Percentiles rank a stretch among this genome's conserved stretches.
Conservation (phyloP, 805 yeast genomes). For the Hanseniaspora vineae region DNA sequence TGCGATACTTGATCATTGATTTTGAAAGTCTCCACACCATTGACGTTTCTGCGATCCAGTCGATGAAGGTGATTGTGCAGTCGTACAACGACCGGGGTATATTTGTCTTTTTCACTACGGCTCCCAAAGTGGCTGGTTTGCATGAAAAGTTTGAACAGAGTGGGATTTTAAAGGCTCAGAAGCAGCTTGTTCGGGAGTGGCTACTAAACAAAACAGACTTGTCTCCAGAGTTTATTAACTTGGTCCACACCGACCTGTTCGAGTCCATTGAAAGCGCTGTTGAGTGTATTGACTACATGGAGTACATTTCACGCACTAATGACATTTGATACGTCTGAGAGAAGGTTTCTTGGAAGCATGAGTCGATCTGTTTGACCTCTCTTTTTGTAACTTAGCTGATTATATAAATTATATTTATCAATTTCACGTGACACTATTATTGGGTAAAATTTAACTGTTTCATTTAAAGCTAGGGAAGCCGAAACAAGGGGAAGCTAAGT, state of each 20-base stretch:
- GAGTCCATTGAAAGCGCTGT: constrained; percentile 4
- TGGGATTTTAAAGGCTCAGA: constrained; percentile 3
- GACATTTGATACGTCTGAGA: neutral
- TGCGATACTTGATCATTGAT: constrained; percentile 5
- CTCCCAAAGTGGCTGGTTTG: constrained; percentile 1
- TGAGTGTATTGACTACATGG: constrained; percentile 6
- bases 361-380: too few relatives aligned
- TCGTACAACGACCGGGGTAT: constrained; percentile 4
- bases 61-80: constrained; percentile 1
- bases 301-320: neutral
- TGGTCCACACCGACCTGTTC: constrained; percentile 1
- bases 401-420: too few relatives aligned
- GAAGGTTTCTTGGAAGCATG: too few relatives aligned
- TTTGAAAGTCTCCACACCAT: constrained; percentile 3
- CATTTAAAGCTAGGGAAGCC: too few relatives aligned
- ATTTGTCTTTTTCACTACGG: constrained; percentile 4
- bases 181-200: constrained; percentile 2
- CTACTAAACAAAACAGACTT: neutral
- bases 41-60: constrained; percentile 5
- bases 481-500: too few relatives aligned
- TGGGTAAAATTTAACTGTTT: too few relatives aligned
- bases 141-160: constrained; percentile 3
- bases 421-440: too few relatives aligned
- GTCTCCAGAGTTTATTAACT: neutral
- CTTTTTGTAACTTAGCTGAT: too few relatives aligned